These are phyloP conservation scores for Fremontodendron californicum DNA, from an alignment of 345 rosid species.

Conservation along the genomic window DNA sequence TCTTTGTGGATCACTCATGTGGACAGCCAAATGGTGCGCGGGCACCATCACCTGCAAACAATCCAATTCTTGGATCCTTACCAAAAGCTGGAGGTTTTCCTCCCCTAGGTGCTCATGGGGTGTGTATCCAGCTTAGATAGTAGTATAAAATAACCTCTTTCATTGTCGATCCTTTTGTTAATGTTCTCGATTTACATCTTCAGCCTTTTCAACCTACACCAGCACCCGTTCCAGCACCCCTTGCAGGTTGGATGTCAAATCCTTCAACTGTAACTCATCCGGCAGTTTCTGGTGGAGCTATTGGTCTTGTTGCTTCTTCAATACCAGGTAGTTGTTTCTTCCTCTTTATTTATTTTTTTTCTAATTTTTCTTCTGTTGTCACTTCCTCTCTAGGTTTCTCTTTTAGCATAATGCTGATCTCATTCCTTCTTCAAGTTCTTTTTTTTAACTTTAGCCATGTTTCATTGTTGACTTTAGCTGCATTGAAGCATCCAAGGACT, in stretches of 20 bases:
- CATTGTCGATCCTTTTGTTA: constrained; percentile 11
- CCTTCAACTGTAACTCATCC: constrained; percentile 81
- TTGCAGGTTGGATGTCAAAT: constrained; percentile 98
- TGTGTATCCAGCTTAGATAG: constrained; percentile 27
- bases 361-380: not conserved
- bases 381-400: not conserved
- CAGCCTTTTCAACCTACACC: no score
- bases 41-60: constrained; percentile 89
- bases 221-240: constrained; percentile 76
- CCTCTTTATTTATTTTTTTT: constrained; percentile 10
- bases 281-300: constrained; percentile 78
- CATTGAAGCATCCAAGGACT: no score
- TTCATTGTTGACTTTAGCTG: constrained; percentile 44
- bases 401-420: not conserved
- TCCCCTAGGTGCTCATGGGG: no score
- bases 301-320: constrained; percentile 82
- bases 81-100: constrained; percentile 93
- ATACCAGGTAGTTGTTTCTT: constrained; percentile 52
- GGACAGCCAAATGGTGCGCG: constrained; percentile 94
- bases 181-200: constrained; percentile 29
- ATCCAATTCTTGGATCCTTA: constrained; percentile 76
- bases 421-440: not conserved
- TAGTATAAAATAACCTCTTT: not conserved
- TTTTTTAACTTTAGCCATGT: constrained; percentile 12
- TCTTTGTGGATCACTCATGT: no score